Base-by-base conservation (phyloP, 352 stramenopile genomes). In the Phytophthora fragariae region DNA sequence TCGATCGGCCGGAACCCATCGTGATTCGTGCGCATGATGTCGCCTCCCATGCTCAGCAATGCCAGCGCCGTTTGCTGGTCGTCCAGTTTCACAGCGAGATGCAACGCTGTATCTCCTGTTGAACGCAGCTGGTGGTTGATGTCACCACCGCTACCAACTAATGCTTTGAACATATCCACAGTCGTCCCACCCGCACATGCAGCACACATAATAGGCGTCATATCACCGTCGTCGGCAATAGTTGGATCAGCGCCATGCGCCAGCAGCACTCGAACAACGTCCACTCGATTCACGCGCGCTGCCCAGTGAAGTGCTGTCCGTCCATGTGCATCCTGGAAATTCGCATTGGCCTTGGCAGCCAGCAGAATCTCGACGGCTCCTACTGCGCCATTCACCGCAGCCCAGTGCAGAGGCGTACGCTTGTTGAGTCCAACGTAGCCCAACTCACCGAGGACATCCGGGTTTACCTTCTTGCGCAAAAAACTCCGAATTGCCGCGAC, bases 351-450 rank as follows among this genome's bases (percentile, higher is more conserved):
- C 3, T 81, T 81, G 1, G 85, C 84, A 44, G 76, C 79, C 9
- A 95, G 60, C 14, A 95, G 69, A 29, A 92, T 73, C 56, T 90
- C 82, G 0, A 92, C 80, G 0, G 86, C 85, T 29, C 82, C 64
- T 46, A 85, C 81, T 17, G 87, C 79, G 2, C 87, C 89, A 63
- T 92, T 94, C 5, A 95, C 68, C 1, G 86, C 85, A 11, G 89
- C 89, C 89, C 89, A 95, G 57, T 95, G 89, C 24, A 95, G 41
- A 1, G 89, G 89, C 8, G 87, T 94, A 27, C 89, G 87, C 62
- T 92, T 92, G 64, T 94, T 94, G 19, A 96, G 70, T 12, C 89
- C 89, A 21, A 94, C 74, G 68, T 96, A 96, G 0, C 89, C 89
- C 0, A 94, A 72, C 58, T 96, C 89, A 17, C 89, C 89, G 11